A percentile compares a stretch with the other conserved stretches of the same genome.
These are phyloP conservation scores for Mortierella hygrophila DNA, from an alignment of 192 early-diverging fungal species.

Conservation along the genomic window DNA sequence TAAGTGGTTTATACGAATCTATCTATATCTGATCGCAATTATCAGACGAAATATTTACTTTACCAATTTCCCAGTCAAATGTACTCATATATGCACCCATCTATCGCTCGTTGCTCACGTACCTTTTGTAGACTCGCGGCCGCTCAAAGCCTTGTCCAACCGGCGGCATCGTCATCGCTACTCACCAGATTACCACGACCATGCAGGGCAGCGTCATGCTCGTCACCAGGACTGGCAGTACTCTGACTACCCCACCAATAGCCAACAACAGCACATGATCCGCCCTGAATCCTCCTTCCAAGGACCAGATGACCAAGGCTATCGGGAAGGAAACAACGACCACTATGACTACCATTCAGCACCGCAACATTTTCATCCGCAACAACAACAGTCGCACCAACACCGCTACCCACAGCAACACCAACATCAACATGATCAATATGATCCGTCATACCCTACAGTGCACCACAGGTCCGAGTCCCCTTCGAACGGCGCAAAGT, in stretches of 20 bases:
- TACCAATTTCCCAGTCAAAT: neutral
- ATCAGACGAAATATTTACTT: neutral
- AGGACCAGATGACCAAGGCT: conserved; percentile 9
- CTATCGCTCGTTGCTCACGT: neutral
- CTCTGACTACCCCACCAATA: neutral
- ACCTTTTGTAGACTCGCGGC: neutral
- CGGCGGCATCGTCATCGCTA: conserved; percentile 26
- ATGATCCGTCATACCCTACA: neutral
- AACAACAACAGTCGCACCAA: neutral
- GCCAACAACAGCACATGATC: neutral
- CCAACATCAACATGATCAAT: neutral
- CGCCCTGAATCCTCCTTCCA: neutral
- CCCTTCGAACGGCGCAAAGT: neutral
- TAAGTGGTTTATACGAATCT: neutral
- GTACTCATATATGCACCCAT: neutral
- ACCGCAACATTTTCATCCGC: conserved; percentile 13
- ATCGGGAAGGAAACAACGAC: conserved; percentile 8
- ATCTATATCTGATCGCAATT: neutral
- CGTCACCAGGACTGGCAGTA: conserved; percentile 8
- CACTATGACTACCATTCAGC: neutral
- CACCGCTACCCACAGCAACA: neutral
- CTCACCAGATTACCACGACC: conserved; percentile 25
- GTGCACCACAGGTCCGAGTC: neutral
- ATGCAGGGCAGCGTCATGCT: neutral
- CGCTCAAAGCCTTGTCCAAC: conserved; percentile 25